Base-by-base conservation (phyloP, 306 rosid genomes). In the Rosa chinensis region DNA sequence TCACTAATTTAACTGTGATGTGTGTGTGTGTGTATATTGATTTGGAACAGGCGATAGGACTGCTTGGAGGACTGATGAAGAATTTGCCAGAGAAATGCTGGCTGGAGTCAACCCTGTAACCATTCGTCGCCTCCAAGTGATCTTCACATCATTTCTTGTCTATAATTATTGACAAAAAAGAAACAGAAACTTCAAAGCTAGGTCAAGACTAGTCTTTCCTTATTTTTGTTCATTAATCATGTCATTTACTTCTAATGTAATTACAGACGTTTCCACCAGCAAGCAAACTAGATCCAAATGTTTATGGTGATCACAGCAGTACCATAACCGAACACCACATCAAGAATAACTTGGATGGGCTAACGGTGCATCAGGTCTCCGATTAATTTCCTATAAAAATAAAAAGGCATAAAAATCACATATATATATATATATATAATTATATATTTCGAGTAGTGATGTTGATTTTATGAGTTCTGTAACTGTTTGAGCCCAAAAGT, bases 31-130 rank as follows among this genome's bases (percentile, higher is more conserved):
- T 25, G 0, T 25, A 25, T 28, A 37, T 81, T 0, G 70, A 17
- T 78, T 72, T 82, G 78, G 5, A 75, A 8, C 77, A 89, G 93
- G 80, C 35, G 70, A 86, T 43, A 70, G 75, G 25, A 75, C 80
- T 44, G 91, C 81, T 42, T 90, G 93, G 93, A 86, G 82, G 86
- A 90, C 90, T 25, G 93, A 90, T 75, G 92, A 83, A 73, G 92
- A 90, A 79, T 90, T 90, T 75, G 88, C 90, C 21, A 81, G 94
- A 72, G 92, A 90, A 74, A 84, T 83, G 87, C 77, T 86, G 40
- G 92, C 90, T 12, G 91, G 93, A 7, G 89, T 86, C 4, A 86
- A 90, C 81, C 93, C 93, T 21, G 78, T 74, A 39, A 56, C 76
- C n/a, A 90, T 90, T 45, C 53, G 23, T 56, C 81, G 82, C 77